phyloP scores from a whole-genome alignment of 345 rosid genomes.

The Populus simonii region DNA sequence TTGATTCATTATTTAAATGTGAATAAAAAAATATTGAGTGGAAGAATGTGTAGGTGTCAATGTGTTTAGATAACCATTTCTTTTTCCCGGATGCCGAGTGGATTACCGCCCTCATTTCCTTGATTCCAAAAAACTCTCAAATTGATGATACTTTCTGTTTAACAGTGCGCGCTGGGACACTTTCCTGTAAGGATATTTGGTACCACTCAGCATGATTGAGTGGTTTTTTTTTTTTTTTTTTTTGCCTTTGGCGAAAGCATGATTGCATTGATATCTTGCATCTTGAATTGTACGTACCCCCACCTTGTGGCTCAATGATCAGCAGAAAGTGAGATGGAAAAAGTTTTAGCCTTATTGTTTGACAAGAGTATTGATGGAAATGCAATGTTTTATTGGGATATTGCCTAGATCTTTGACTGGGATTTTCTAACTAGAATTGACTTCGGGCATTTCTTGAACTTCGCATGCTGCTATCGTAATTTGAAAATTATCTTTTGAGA shows the following conservation, averaged over 20 bases:
- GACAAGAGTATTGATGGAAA: neutral
- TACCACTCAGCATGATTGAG: too few species aligned
- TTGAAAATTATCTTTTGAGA: neutral
- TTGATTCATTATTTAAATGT: constrained; percentile 17
- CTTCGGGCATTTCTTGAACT: neutral
- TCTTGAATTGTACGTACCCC: neutral
- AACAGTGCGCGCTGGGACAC: neutral
- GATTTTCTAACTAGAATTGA: neutral
- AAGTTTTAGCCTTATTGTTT: neutral
- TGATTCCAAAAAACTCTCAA: neutral
- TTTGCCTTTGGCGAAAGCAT: neutral
- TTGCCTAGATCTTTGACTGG: neutral
- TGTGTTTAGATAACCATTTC: neutral
- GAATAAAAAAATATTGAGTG: constrained; percentile 22
- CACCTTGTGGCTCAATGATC: neutral
- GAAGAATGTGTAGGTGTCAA: neutral
- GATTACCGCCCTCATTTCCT: neutral
- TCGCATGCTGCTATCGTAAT: too few species aligned
- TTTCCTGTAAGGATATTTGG: neutral
- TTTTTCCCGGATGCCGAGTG: neutral
- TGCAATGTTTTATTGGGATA: neutral
- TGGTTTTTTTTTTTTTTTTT: too few species aligned
- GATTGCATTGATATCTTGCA: constrained; percentile 5
- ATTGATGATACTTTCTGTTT: neutral
- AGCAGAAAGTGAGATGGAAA: constrained; percentile 3